Evolutionary conservation across 305 asterid species (phyloP).

Genomic region (Solanum hybrid): DNA sequence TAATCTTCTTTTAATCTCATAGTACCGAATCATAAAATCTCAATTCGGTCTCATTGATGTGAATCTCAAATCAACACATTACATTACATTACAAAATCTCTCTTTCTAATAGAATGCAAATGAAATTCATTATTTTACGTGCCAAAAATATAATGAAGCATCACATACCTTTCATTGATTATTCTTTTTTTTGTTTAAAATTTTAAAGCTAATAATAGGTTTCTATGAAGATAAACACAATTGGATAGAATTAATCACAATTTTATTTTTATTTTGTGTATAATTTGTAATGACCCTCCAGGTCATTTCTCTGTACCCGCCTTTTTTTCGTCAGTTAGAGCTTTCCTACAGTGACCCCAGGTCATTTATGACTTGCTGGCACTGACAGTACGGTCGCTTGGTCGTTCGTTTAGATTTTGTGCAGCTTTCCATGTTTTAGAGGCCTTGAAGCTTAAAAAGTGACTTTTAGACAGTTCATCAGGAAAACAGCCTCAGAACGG

Average conservation of each 20-base stretch:
- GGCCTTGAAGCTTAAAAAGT: not conserved
- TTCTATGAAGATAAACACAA: not conserved
- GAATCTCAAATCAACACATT: not conserved
- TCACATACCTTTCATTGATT: not conserved
- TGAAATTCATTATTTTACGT: not conserved
- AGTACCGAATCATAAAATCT: not conserved
- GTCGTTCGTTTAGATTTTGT: not conserved
- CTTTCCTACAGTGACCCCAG: not conserved
- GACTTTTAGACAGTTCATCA: not conserved
- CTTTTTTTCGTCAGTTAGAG: too few species aligned
- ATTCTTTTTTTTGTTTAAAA: not conserved
- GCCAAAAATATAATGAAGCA: not conserved
- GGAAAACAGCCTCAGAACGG: not conserved
- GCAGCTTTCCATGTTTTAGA: not conserved
- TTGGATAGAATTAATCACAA: not conserved
- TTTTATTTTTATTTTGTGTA: not conserved
- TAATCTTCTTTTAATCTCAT: not conserved
- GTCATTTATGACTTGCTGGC: not conserved
- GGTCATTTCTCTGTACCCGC: too few species aligned
- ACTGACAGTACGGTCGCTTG: not conserved
- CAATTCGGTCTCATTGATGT: not conserved
- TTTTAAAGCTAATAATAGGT: not conserved
- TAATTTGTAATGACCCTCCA: too few species aligned
- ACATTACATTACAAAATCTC: not conserved
- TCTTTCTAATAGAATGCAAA: not conserved